These are phyloP conservation scores for Alternaria solani DNA, from an alignment of 2,329 filamentous ascomycete species.

Conservation along the genomic window DNA sequence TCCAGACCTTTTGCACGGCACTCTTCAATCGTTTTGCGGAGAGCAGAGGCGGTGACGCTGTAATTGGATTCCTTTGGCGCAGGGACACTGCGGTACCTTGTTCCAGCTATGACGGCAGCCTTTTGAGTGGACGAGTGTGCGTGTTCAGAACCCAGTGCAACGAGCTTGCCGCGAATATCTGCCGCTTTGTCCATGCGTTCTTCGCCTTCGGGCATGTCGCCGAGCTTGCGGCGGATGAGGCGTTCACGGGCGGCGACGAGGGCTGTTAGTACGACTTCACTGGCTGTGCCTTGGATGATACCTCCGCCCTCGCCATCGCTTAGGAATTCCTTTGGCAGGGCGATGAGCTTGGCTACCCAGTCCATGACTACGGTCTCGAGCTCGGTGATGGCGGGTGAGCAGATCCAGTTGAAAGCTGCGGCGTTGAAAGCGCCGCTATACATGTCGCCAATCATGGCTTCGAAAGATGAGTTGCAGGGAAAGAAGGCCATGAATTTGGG, in stretches of 20 bases:
- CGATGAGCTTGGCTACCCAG: slow-evolving; percentile 82
- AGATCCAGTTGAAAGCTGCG: slow-evolving; percentile 97
- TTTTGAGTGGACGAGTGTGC: slow-evolving; percentile 88
- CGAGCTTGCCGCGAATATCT: slow-evolving; percentile 72
- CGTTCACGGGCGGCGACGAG: slow-evolving; percentile 85
- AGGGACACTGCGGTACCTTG: slow-evolving; percentile 76
- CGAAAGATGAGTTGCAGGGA: slow-evolving; percentile 81
- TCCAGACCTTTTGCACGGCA: slow-evolving; percentile 74
- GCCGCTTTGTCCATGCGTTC: slow-evolving; percentile 66
- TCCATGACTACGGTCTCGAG: slow-evolving; percentile 92
- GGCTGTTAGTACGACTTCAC: slow-evolving; percentile 84
- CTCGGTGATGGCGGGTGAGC: slow-evolving; percentile 89
- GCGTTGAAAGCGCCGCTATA: slow-evolving; percentile 89
- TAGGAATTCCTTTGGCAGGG: slow-evolving; percentile 75
- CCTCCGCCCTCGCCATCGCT: slow-evolving; percentile 82
- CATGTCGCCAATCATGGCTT: slow-evolving; percentile 88
- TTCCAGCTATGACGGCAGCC: slow-evolving; percentile 83
- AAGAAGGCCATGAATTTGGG: slow-evolving; percentile 97
- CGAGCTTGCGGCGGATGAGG: slow-evolving; percentile 58
- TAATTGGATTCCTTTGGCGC: slow-evolving; percentile 70
- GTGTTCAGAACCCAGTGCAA: slow-evolving; percentile 80
- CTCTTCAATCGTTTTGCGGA: slow-evolving; percentile 69
- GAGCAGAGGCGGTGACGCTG: slow-evolving; percentile 70
- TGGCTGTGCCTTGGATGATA: slow-evolving; percentile 92
- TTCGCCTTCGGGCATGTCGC: slow-evolving; percentile 43